A percentile compares a stretch with the other conserved stretches of the same genome.
Conservation (phyloP, 2,329 filamentous ascomycete species). For the Colletotrichum trifolii region DNA sequence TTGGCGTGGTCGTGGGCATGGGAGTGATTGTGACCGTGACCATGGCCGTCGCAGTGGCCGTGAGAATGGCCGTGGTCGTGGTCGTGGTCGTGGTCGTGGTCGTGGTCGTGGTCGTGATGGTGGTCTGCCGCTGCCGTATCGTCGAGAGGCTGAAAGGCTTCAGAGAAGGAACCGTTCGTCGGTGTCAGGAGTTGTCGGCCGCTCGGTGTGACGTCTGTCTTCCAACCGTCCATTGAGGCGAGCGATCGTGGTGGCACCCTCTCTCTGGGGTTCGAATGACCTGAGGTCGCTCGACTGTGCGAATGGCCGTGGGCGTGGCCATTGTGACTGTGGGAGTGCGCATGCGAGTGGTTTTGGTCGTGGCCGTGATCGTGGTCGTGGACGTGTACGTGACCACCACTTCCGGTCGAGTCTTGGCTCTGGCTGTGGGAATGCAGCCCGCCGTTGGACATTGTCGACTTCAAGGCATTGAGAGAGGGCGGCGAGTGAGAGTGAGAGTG, state of each 20-base stretch:
- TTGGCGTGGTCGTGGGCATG: slow-evolving; percentile 54
- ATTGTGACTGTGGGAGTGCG: slow-evolving; percentile 36
- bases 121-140: slow-evolving; percentile 33
- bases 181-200: slow-evolving; percentile 54
- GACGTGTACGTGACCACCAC: slow-evolving; percentile 45
- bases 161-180: slow-evolving; percentile 29
- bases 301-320: slow-evolving; percentile 44
- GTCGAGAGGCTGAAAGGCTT: slow-evolving; percentile 34
- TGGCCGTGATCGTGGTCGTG: slow-evolving; percentile 44
- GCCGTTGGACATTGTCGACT: slow-evolving; percentile 43
- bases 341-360: slow-evolving; percentile 41
- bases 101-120: slow-evolving; percentile 43
- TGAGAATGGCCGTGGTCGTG: slow-evolving; percentile 29
- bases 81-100: slow-evolving; percentile 40
- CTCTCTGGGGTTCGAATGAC: slow-evolving; percentile 41
- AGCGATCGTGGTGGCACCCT: slow-evolving; percentile 47
- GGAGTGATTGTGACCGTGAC: slow-evolving; percentile 42
- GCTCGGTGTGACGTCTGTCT: slow-evolving; percentile 52
- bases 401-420: slow-evolving; percentile 37
- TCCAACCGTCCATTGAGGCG: slow-evolving; percentile 53
- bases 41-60: slow-evolving; percentile 40
- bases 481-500: slow-evolving; percentile 54
- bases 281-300: slow-evolving; percentile 35
- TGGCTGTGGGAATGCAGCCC: slow-evolving; percentile 43
- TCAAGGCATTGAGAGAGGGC: slow-evolving; percentile 53